Conservation (phyloP, 2,329 filamentous ascomycete species). For the Talaromyces islandicus region DNA sequence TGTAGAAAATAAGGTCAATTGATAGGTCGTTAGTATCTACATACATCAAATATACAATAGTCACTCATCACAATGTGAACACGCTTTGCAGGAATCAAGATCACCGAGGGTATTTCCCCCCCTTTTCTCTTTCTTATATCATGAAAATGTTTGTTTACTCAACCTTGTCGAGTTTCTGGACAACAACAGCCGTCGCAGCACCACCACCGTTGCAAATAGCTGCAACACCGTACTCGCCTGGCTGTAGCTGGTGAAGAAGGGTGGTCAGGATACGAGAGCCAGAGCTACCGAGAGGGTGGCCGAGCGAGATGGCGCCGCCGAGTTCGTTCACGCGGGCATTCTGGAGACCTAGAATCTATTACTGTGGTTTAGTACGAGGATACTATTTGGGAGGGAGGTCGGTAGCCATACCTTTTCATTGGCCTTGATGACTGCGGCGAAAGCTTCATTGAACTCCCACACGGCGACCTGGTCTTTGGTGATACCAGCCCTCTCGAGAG, state of each 20-base stretch:
- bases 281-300: constrained; percentile 88
- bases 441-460: constrained; percentile 99
- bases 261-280: constrained; percentile 87
- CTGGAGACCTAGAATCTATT: constrained; percentile 68
- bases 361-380: background rate
- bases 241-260: constrained; percentile 82
- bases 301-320: constrained; percentile 85
- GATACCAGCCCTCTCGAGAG: constrained; percentile 81
- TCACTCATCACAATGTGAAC: background rate
- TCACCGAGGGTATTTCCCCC: background rate
- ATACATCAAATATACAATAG: background rate
- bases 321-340: constrained; percentile 77
- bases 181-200: constrained; percentile 82
- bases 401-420: constrained; percentile 68
- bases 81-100: background rate
- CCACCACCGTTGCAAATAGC: constrained; percentile 97
- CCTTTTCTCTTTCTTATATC: background rate
- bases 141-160: constrained; percentile 20
- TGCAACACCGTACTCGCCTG: constrained; percentile 88
- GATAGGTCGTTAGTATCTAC: background rate
- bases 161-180: constrained; percentile 66
- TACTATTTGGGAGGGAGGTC: background rate
- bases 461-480: constrained; percentile 85
- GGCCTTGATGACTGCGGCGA: constrained; percentile 89
- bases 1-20: background rate